A percentile compares a stretch with the other conserved stretches of the same genome.
Evolutionary conservation across 192 early-diverging fungal genomes (phyloP).

Genomic region (Entomortierella lignicola): DNA sequence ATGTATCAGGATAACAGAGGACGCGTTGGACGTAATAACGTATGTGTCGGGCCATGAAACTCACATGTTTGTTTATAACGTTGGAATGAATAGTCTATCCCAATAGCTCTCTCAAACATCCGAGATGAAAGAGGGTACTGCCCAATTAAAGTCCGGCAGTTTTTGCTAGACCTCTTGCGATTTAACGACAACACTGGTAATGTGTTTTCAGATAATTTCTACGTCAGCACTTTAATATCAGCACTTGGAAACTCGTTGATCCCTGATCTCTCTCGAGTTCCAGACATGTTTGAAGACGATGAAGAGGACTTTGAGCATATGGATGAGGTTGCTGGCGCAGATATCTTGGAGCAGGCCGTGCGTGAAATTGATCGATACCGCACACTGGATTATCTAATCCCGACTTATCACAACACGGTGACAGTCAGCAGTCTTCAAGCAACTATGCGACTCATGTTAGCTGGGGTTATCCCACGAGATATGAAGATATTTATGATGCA

Average conservation of each 20-base stretch:
- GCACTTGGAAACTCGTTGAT: conserved; percentile 75
- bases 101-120: conserved; percentile 78
- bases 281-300: conserved; percentile 51
- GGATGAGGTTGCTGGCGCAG: conserved; percentile 56
- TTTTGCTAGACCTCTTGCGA: conserved; percentile 81
- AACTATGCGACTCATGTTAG: conserved; percentile 71
- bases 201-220: conserved; percentile 84
- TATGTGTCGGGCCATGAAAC: too few relatives aligned
- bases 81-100: conserved; percentile 61
- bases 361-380: conserved; percentile 85
- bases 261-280: conserved; percentile 31
- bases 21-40: too few relatives aligned
- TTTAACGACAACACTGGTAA: conserved; percentile 97
- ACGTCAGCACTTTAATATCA: conserved; percentile 78
- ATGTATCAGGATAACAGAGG: neutral
- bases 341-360: conserved; percentile 65
- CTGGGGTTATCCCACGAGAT: conserved; percentile 74
- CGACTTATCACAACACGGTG: conserved; percentile 87
- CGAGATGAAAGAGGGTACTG: conserved; percentile 72
- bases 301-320: conserved; percentile 46
- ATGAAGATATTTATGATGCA: conserved; percentile 78
- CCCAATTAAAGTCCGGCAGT: conserved; percentile 68
- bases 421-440: conserved; percentile 86
- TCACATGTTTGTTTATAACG: too few relatives aligned
- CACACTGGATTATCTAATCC: conserved; percentile 82